phyloP scores from a whole-genome alignment of 306 rosid species.

The Sesbania bispinosa region DNA sequence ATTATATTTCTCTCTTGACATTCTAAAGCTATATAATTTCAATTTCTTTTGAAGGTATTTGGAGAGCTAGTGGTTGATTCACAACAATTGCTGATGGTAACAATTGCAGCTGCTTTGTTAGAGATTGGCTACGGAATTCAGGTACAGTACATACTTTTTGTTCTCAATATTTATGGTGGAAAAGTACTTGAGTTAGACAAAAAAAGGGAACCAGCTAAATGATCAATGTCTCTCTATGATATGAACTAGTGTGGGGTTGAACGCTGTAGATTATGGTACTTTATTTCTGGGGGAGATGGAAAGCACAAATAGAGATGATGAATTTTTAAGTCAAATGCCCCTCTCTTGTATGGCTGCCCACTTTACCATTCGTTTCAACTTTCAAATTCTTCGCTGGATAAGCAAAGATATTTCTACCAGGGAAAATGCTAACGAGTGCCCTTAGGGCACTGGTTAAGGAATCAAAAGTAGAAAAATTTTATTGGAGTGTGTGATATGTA shows the following conservation, averaged over 20 bases:
- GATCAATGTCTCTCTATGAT: not conserved
- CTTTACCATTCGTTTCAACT: constrained; percentile 11
- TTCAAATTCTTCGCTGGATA: constrained; percentile 13
- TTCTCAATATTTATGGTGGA: not conserved
- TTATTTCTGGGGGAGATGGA: not conserved
- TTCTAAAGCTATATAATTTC: constrained; percentile 1
- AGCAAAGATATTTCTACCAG: not conserved
- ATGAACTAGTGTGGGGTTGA: not conserved
- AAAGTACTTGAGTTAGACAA: not conserved
- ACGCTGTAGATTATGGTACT: not conserved
- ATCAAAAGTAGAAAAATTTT: too few relatives aligned
- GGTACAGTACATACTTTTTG: constrained; percentile 43
- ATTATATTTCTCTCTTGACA: not conserved
- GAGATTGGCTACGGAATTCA: constrained; percentile 77
- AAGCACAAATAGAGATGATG: not conserved
- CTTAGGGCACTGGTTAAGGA: too few relatives aligned
- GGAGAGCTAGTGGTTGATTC: constrained; percentile 80
- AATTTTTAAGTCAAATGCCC: not conserved
- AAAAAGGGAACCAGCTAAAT: not conserved
- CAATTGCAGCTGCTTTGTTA: constrained; percentile 70
- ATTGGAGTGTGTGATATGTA: too few relatives aligned
- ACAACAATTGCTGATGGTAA: constrained; percentile 74
- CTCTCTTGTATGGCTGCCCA: not conserved
- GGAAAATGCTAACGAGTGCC: too few relatives aligned
- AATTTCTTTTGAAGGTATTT: constrained; percentile 56